These are phyloP conservation scores for Carpinus fangiana DNA, from an alignment of 306 rosid genomes.

Conservation along the genomic window DNA sequence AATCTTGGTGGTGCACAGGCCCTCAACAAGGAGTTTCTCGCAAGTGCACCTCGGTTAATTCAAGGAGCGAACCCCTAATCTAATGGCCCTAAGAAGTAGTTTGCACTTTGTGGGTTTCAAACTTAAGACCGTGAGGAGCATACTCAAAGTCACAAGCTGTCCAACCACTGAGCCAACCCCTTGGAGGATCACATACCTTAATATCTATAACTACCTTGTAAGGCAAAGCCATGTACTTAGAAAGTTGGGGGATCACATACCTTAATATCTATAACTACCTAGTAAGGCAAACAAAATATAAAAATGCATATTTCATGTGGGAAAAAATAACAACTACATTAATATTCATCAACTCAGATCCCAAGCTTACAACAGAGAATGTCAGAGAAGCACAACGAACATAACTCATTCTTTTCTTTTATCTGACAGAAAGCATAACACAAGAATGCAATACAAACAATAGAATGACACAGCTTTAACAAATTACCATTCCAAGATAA, in stretches of 20 bases:
- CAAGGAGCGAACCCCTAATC: too few relatives aligned
- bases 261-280: not conserved
- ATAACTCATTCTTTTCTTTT: not conserved
- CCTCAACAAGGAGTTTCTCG: too few relatives aligned
- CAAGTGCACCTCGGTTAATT: too few relatives aligned
- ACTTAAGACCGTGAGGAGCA: too few relatives aligned
- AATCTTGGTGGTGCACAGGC: too few relatives aligned
- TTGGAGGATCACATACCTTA: too few relatives aligned
- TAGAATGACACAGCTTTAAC: conserved; percentile 22
- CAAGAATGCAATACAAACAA: conserved; percentile 4
- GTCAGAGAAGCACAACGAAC: not conserved
- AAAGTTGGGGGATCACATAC: not conserved
- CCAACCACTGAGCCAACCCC: too few relatives aligned
- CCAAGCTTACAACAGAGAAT: not conserved
- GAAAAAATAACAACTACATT: not conserved
- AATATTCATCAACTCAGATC: not conserved
- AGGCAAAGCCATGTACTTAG: not conserved
- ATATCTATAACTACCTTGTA: too few relatives aligned
- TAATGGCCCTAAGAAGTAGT: too few relatives aligned
- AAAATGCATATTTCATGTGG: not conserved
- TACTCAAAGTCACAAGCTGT: too few relatives aligned
- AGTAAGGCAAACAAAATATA: not conserved
- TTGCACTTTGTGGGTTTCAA: too few relatives aligned
- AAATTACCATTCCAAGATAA: conserved; percentile 81
- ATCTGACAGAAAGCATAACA: not conserved